These are phyloP conservation scores for Mycena belliarum DNA, from an alignment of 768 basidiomycete species.

Conservation along the genomic window DNA sequence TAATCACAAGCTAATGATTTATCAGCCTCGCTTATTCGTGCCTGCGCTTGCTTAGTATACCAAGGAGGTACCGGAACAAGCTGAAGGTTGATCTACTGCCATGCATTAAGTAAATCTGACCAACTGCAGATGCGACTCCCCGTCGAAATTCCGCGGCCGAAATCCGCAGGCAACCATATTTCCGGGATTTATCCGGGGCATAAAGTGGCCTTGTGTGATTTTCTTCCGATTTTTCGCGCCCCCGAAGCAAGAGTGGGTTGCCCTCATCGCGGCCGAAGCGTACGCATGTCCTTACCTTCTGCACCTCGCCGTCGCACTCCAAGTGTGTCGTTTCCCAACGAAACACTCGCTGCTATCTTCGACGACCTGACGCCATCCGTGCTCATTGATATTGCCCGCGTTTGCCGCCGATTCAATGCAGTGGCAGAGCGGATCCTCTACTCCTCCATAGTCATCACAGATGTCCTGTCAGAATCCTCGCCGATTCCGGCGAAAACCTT, in stretches of 20 bases:
- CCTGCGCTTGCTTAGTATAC: not conserved
- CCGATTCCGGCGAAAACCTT: slow-evolving; percentile 45
- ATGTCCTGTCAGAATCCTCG: slow-evolving; percentile 43
- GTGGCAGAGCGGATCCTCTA: slow-evolving; percentile 65
- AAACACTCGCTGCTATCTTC: slow-evolving; percentile 55
- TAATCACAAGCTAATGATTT: not conserved
- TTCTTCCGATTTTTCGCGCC: not conserved
- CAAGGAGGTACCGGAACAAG: slow-evolving; percentile 3
- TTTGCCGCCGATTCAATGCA: slow-evolving; percentile 49
- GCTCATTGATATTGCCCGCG: slow-evolving; percentile 43
- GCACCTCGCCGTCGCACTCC: not conserved
- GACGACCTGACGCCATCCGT: slow-evolving; percentile 34
- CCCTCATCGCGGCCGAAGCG: not conserved
- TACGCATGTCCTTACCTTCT: not conserved
- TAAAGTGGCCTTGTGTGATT: not conserved
- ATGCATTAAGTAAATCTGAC: not conserved
- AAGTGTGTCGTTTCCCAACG: slow-evolving; percentile 50
- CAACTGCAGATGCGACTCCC: not conserved
- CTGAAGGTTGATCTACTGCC: slow-evolving; percentile 9
- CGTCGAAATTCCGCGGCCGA: slow-evolving; percentile 5
- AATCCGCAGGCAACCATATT: slow-evolving; percentile 4
- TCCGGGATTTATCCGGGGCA: slow-evolving; percentile 11
- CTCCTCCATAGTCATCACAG: slow-evolving; percentile 49
- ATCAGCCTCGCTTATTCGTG: not conserved
- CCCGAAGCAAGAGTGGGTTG: not conserved